A percentile compares a stretch with the other conserved stretches of the same genome.
Conservation (phyloP, 768 basidiomycete species). For the Serendipita sp. region DNA sequence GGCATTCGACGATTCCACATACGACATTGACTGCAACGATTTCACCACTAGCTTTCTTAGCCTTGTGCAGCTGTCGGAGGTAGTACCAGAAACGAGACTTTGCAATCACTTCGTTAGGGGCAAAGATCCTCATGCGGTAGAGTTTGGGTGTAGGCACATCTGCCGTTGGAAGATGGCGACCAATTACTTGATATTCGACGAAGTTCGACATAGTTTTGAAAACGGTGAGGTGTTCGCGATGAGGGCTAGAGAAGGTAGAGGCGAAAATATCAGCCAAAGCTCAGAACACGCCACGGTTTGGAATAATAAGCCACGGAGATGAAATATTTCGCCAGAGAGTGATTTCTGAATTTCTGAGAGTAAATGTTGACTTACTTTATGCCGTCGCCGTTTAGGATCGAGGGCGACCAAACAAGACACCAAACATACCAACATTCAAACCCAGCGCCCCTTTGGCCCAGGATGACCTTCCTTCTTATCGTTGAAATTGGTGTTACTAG, state of each 20-base stretch:
- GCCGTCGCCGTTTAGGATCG: too few relatives aligned
- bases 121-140: constrained; percentile 99
- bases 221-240: not conserved
- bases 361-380: too few relatives aligned
- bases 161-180: constrained; percentile 92
- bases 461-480: too few relatives aligned
- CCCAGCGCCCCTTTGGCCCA: too few relatives aligned
- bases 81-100: constrained; percentile 99
- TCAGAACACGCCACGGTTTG: not conserved
- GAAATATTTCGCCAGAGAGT: too few relatives aligned
- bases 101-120: constrained; percentile 95
- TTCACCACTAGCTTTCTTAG: constrained; percentile 98
- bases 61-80: constrained; percentile 94
- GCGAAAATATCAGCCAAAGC: not conserved
- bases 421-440: too few relatives aligned
- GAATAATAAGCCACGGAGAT: too few relatives aligned
- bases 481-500: too few relatives aligned
- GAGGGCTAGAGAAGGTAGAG: not conserved
- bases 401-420: too few relatives aligned
- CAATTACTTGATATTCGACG: constrained; percentile 88
- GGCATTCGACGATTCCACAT: constrained; percentile 31
- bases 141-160: constrained; percentile 89
- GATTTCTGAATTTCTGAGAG: too few relatives aligned
- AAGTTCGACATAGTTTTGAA: constrained; percentile 25
- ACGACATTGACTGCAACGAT: constrained; percentile 97